Evolutionary conservation across 352 stramenopile species (phyloP).

Genomic region (Pythium angustatum): DNA sequence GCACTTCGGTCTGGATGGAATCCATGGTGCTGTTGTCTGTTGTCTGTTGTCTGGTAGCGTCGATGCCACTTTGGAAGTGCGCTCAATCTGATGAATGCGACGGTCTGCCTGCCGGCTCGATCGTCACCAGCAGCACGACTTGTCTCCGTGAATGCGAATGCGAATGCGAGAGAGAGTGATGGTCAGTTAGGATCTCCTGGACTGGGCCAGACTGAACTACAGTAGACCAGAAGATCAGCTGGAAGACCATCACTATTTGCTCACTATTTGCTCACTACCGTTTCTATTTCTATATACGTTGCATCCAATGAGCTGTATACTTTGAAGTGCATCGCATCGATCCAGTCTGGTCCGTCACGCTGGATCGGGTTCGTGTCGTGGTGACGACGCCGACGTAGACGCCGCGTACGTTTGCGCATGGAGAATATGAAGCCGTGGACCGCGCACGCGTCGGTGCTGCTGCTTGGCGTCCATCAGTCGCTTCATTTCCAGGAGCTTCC

Average conservation of each 20-base stretch:
- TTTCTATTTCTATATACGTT: constrained; percentile 22
- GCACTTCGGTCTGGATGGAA: constrained; percentile 12
- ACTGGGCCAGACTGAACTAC: background rate
- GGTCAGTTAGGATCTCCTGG: constrained; percentile 11
- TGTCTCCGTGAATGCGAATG: constrained; percentile 14
- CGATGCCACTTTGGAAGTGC: background rate
- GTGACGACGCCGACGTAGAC: too few relatives aligned
- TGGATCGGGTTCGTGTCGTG: too few relatives aligned
- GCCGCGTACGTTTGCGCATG: too few relatives aligned
- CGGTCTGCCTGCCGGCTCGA: too few relatives aligned
- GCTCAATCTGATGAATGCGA: constrained; percentile 17
- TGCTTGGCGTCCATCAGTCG: constrained; percentile 21
- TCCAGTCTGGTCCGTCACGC: too few relatives aligned
- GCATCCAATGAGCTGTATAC: background rate
- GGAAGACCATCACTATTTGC: background rate
- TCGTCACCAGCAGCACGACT: too few relatives aligned
- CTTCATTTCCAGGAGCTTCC: constrained; percentile 28
- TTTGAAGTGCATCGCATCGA: too few relatives aligned
- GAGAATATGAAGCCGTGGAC: constrained; percentile 49
- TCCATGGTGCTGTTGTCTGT: constrained; percentile 9
- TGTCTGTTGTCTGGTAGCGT: background rate
- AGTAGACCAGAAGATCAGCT: background rate
- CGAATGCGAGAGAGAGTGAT: constrained; percentile 11
- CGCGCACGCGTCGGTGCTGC: constrained; percentile 21
- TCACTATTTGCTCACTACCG: background rate